Evolutionary conservation across 2,329 filamentous ascomycete genomes (phyloP).

Genomic region (Hypoxylon sp.): DNA sequence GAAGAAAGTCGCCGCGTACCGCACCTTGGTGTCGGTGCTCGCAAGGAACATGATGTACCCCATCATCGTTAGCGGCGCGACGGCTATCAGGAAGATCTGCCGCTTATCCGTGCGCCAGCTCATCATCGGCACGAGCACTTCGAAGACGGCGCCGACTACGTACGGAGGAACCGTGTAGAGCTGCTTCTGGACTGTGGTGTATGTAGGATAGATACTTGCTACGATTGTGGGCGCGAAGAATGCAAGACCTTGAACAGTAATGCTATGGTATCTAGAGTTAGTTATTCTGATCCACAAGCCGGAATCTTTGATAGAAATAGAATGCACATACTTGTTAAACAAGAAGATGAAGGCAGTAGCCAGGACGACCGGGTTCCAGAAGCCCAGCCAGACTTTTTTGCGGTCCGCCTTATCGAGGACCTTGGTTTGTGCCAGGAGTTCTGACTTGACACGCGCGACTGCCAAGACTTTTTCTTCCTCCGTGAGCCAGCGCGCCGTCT

Average conservation of each 20-base stretch:
- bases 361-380: conserved; percentile 71
- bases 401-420: conserved; percentile 75
- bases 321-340: conserved; percentile 47
- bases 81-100: conserved; percentile 72
- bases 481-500: conserved; percentile 76
- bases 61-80: conserved; percentile 75
- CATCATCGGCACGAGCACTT: conserved; percentile 71
- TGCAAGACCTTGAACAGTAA: conserved; percentile 79
- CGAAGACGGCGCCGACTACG: conserved; percentile 77
- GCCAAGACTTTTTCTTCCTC: conserved; percentile 77
- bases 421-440: conserved; percentile 73
- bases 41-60: conserved; percentile 81
- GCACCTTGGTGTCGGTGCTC: conserved; percentile 64
- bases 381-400: conserved; percentile 72
- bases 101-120: conserved; percentile 74
- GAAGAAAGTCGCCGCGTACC: conserved; percentile 80
- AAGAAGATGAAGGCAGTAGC: conserved; percentile 50
- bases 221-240: conserved; percentile 82
- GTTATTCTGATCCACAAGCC: conserved; percentile 61
- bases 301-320: neutral
- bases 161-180: conserved; percentile 80
- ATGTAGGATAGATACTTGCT: conserved; percentile 74
- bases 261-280: conserved; percentile 50
- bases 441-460: conserved; percentile 76
- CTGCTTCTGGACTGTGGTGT: conserved; percentile 73